phyloP scores from a whole-genome alignment of 352 stramenopile species.

The Phytopythium kandeliae region DNA sequence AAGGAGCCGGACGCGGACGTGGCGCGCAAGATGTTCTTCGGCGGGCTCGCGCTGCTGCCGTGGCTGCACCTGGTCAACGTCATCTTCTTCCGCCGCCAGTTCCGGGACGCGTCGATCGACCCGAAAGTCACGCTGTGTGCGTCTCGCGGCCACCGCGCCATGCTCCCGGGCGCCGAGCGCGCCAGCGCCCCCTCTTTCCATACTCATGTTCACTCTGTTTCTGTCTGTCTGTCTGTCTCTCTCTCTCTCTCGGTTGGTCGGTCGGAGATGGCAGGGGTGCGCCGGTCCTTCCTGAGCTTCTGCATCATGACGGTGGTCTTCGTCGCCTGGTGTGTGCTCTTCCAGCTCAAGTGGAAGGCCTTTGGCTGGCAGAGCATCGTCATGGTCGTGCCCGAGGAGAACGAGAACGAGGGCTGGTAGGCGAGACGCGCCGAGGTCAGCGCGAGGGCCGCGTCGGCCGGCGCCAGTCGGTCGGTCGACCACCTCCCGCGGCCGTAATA shows the following conservation, averaged over 20 bases:
- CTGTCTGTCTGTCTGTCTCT: no score
- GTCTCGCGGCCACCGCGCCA: no score
- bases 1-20: conserved; percentile 66
- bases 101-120: conserved; percentile 62
- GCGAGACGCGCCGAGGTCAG: neutral
- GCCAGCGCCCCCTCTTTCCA: no score
- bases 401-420: conserved; percentile 69
- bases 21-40: conserved; percentile 83
- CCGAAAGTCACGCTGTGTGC: conserved; percentile 70
- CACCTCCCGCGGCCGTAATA: no score
- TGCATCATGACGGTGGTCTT: conserved; percentile 69
- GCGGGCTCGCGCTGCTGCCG: conserved; percentile 59
- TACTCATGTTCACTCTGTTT: no score
- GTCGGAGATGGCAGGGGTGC: conserved; percentile 42
- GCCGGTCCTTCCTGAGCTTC: conserved; percentile 68
- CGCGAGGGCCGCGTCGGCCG: no score
- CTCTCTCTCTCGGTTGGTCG: neutral
- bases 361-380: conserved; percentile 76
- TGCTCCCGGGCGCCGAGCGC: no score
- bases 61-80: conserved; percentile 84
- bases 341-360: conserved; percentile 84
- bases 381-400: conserved; percentile 64
- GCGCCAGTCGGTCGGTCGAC: no score
- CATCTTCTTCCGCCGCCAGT: conserved; percentile 78
- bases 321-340: conserved; percentile 66